Conservation (phyloP, 2,329 filamentous ascomycete genomes). For the Penicillium sp. region DNA sequence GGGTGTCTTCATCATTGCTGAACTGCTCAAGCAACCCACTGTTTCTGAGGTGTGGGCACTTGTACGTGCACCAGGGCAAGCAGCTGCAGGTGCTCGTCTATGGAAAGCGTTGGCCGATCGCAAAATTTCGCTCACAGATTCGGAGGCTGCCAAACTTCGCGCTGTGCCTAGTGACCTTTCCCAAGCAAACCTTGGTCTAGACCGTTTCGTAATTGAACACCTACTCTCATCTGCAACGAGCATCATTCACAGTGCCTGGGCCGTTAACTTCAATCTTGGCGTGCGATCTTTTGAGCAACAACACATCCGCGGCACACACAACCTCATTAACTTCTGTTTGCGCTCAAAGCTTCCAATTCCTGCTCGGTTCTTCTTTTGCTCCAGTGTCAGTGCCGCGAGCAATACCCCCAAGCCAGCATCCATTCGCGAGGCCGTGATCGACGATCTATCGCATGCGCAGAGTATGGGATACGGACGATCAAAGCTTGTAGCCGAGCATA, state of each 20-base stretch:
- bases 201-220: conserved; percentile 39
- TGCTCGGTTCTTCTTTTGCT: conserved; percentile 53
- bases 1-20: conserved; percentile 59
- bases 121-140: conserved; percentile 26
- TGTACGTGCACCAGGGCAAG: conserved; percentile 46
- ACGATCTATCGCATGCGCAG: conserved; percentile 41
- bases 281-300: conserved; percentile 58
- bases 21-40: conserved; percentile 38
- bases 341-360: conserved; percentile 30
- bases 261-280: conserved; percentile 56
- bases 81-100: conserved; percentile 48
- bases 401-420: conserved; percentile 30
- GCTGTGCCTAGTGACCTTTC: conserved; percentile 52
- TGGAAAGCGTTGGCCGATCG: conserved; percentile 44
- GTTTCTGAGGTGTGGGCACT: conserved; percentile 57
- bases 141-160: conserved; percentile 41
- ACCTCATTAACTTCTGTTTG: conserved; percentile 46
- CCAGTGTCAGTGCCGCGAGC: conserved; percentile 50
- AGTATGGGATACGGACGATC: conserved; percentile 46
- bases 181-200: conserved; percentile 52
- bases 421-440: conserved; percentile 39
- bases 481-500: conserved; percentile 41
- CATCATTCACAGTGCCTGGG: conserved; percentile 59
- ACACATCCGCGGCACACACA: conserved; percentile 53
- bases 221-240: conserved; percentile 49